These are phyloP conservation scores for Leishmania major DNA, from an alignment of 208 protist genomes.

Conservation along the genomic window DNA sequence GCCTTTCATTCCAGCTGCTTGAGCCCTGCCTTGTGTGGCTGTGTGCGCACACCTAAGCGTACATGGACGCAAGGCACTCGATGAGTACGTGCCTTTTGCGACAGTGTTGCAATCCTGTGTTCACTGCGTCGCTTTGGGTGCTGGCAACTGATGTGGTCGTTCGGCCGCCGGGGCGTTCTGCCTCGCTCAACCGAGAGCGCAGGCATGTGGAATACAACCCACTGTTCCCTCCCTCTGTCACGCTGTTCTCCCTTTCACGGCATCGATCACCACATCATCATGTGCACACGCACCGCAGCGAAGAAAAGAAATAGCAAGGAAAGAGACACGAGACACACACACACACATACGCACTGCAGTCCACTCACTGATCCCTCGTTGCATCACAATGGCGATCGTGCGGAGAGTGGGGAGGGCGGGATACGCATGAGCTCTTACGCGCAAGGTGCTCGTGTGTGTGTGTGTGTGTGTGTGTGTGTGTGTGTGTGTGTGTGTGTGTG, in stretches of 20 bases:
- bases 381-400: neutral
- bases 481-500: neutral
- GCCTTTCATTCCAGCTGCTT: neutral
- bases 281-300: neutral
- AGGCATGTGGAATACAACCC: neutral
- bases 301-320: constrained; percentile 9
- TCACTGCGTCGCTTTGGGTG: no score
- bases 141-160: neutral
- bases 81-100: neutral
- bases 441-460: neutral
- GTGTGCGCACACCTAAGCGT: neutral
- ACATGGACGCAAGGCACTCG: neutral
- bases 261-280: neutral
- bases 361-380: neutral
- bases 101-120: neutral
- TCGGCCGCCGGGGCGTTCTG: neutral
- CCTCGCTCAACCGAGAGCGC: neutral
- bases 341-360: neutral
- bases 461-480: neutral
- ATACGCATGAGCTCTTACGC: neutral
- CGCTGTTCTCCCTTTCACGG: neutral
- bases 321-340: constrained; percentile 8
- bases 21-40: neutral
- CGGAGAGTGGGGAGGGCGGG: neutral
- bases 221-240: neutral